Percentiles rank a stretch among this genome's conserved stretches.
Conservation (phyloP, 2,329 filamentous ascomycete species). For the Boeremia lycopersici region DNA sequence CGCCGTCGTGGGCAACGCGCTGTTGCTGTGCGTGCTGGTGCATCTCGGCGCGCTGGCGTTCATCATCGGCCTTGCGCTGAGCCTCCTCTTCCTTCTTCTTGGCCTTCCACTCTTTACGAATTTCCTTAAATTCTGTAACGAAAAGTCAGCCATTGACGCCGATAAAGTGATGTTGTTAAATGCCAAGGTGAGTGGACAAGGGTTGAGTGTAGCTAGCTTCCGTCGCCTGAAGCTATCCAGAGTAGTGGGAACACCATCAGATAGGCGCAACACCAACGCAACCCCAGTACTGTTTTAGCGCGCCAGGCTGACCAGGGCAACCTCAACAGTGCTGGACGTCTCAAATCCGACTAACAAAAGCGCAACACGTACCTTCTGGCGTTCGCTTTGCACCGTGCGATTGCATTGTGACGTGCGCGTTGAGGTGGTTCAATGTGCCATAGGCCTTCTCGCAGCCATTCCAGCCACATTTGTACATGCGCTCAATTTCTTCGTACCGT, state of each 20-base stretch:
- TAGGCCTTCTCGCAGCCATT: conserved; percentile 99
- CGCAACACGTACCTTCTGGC: conserved; percentile 80
- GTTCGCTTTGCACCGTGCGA: conserved; percentile 93
- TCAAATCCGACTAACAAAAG: conserved; percentile 4
- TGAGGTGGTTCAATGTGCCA: conserved; percentile 94
- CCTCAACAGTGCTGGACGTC: conserved; percentile 24
- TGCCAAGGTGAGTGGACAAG: conserved; percentile 47
- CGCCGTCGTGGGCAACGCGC: conserved; percentile 60
- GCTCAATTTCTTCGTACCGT: conserved; percentile 97
- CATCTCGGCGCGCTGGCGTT: conserved; percentile 73
- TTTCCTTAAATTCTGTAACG: conserved; percentile 91
- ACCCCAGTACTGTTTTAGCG: conserved; percentile 36
- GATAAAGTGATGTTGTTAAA: conserved; percentile 10
- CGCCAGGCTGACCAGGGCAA: conserved; percentile 36
- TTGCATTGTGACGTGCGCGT: conserved; percentile 99
- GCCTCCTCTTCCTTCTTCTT: conserved; percentile 99
- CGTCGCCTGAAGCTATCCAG: conserved; percentile 51
- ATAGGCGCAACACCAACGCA: conserved; percentile 43
- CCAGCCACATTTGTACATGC: conserved; percentile 99
- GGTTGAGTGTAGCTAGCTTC: conserved; percentile 48
- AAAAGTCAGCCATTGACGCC: conserved; percentile 41
- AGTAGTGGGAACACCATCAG: conserved; percentile 60
- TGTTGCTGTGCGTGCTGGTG: conserved; percentile 40
- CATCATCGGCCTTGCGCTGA: conserved; percentile 86
- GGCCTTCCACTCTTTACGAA: conserved; percentile 98